Evolutionary conservation across 768 basidiomycete species (phyloP).

Genomic region (Macrolepiota fuliginosa): DNA sequence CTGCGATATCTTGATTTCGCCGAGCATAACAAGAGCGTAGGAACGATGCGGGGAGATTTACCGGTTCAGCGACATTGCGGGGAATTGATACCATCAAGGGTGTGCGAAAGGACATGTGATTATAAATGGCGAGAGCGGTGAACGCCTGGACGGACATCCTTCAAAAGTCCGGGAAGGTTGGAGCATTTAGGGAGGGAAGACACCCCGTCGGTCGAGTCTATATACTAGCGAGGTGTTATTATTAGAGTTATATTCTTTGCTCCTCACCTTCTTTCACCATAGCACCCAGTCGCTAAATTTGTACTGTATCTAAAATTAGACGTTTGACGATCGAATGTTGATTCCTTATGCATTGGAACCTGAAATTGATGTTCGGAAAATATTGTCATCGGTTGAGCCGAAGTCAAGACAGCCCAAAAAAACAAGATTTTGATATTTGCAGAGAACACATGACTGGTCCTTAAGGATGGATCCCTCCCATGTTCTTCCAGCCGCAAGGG

Average conservation of each 20-base stretch:
- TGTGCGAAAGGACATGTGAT: neutral
- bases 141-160: too few species aligned
- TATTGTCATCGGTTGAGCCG: neutral
- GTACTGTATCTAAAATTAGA: neutral
- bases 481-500: neutral
- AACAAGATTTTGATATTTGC: neutral
- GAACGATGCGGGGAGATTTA: neutral
- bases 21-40: neutral
- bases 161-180: neutral
- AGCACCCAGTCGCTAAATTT: neutral
- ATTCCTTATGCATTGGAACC: neutral
- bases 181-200: neutral
- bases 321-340: too few species aligned
- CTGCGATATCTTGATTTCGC: neutral
- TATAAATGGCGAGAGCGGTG: neutral
- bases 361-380: conserved; percentile 3
- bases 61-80: neutral
- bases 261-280: neutral
- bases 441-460: neutral
- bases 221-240: neutral
- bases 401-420: neutral
- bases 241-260: neutral
- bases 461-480: neutral
- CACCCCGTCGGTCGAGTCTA: neutral
- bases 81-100: neutral